Percentiles rank a stretch among this genome's conserved stretches.
Evolutionary conservation across 2,329 filamentous ascomycete species (phyloP).

Genomic region (Exophiala bonariae): DNA sequence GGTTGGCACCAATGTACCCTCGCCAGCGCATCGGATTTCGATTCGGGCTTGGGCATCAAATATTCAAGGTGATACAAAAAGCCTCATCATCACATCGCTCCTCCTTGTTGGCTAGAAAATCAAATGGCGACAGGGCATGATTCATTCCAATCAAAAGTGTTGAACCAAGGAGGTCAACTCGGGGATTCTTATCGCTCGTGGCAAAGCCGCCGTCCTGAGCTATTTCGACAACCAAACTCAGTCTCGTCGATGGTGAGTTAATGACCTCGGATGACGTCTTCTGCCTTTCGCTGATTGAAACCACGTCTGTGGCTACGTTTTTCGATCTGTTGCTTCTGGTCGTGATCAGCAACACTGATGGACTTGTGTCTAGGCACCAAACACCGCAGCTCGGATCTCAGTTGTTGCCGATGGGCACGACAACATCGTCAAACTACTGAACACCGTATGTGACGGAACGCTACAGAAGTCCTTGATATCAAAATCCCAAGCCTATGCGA

Average conservation of each 20-base stretch:
- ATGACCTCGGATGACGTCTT: background rate
- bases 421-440: constrained; percentile 15
- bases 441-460: constrained; percentile 11
- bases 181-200: constrained; percentile 24
- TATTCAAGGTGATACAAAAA: background rate
- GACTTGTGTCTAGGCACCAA: no score
- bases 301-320: no score
- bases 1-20: constrained; percentile 14
- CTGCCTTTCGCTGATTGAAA: no score
- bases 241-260: constrained; percentile 18
- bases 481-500: constrained; percentile 17
- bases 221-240: constrained; percentile 18
- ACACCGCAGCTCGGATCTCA: constrained; percentile 12
- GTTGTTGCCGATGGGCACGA: constrained; percentile 24
- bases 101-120: constrained; percentile 1
- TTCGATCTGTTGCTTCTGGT: no score
- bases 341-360: no score
- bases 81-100: constrained; percentile 4
- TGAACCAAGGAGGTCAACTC: constrained; percentile 13
- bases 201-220: constrained; percentile 20
- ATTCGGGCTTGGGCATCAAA: constrained; percentile 22
- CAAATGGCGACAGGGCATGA: constrained; percentile 17
- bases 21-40: constrained; percentile 22
- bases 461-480: constrained; percentile 19
- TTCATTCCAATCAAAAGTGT: constrained; percentile 8